These are phyloP conservation scores for Fraxinus velutina DNA, from an alignment of 305 asterid species.

Conservation along the genomic window DNA sequence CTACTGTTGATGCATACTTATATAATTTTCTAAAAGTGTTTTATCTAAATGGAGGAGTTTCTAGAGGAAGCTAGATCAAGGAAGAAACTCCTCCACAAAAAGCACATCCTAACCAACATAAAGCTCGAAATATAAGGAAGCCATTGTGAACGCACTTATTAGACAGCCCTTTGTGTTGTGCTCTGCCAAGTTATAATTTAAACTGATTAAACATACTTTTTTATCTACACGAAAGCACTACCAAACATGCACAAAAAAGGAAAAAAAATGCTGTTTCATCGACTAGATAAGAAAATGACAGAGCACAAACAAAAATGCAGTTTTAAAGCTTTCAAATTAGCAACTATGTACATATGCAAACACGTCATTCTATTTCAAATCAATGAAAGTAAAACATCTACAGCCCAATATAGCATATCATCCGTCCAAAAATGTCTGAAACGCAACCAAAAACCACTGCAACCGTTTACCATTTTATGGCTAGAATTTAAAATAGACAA, in stretches of 20 bases:
- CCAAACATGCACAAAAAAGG: too few species aligned
- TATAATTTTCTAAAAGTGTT: neutral
- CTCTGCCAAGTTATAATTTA: neutral
- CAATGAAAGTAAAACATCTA: neutral
- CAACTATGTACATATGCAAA: neutral
- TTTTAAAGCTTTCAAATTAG: neutral
- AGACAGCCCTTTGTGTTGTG: neutral
- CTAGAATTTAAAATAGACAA: neutral
- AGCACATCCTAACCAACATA: neutral
- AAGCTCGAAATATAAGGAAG: neutral
- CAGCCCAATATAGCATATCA: neutral
- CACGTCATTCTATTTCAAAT: neutral
- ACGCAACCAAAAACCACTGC: neutral
- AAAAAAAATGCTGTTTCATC: neutral
- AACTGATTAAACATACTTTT: neutral
- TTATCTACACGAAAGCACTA: neutral
- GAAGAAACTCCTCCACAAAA: neutral
- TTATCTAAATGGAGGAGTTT: neutral
- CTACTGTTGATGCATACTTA: neutral
- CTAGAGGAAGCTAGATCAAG: too few species aligned
- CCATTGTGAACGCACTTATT: neutral
- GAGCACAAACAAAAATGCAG: neutral
- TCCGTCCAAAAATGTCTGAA: neutral
- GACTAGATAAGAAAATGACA: neutral
- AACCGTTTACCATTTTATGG: neutral